Conservation (phyloP, 164 flowering plant genomes). For the Tetrastigma voinierianum region DNA sequence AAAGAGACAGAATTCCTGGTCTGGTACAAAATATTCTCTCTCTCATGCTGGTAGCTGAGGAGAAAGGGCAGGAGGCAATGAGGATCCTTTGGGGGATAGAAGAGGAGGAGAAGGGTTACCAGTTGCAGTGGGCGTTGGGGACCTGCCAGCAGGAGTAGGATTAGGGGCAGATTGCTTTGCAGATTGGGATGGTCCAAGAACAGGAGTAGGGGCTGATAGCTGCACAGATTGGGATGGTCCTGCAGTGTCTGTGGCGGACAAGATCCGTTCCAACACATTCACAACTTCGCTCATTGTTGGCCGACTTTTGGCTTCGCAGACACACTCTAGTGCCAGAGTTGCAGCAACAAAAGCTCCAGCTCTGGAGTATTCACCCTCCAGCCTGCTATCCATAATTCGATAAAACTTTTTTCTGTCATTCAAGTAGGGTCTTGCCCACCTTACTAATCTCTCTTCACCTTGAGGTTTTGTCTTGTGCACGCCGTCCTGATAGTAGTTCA, state of each 20-base stretch:
- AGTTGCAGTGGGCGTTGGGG: too few species aligned
- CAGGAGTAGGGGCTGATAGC: not conserved
- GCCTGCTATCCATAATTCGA: conserved; percentile 48
- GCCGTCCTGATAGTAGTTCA: conserved; percentile 63
- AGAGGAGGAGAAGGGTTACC: too few species aligned
- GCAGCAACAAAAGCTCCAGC: conserved; percentile 40
- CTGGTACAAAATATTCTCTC: too few species aligned
- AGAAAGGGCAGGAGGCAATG: too few species aligned
- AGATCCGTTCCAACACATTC: conserved; percentile 31
- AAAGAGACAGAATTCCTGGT: too few species aligned
- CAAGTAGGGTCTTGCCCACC: conserved; percentile 59
- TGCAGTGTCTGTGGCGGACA: not conserved
- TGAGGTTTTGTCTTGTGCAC: conserved; percentile 40
- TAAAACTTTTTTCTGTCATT: conserved; percentile 37
- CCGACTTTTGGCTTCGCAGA: conserved; percentile 39
- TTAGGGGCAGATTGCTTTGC: not conserved
- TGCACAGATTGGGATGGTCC: not conserved
- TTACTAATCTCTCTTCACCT: conserved; percentile 48
- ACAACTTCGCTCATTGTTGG: conserved; percentile 52
- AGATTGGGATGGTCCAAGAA: not conserved
- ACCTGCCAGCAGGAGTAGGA: not conserved
- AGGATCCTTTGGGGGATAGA: too few species aligned
- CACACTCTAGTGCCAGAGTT: conserved; percentile 37
- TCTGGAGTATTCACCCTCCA: conserved; percentile 50
- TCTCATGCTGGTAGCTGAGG: too few species aligned